These are phyloP conservation scores for Eucalyptus curtisii DNA, from an alignment of 345 rosid genomes.

Conservation along the genomic window DNA sequence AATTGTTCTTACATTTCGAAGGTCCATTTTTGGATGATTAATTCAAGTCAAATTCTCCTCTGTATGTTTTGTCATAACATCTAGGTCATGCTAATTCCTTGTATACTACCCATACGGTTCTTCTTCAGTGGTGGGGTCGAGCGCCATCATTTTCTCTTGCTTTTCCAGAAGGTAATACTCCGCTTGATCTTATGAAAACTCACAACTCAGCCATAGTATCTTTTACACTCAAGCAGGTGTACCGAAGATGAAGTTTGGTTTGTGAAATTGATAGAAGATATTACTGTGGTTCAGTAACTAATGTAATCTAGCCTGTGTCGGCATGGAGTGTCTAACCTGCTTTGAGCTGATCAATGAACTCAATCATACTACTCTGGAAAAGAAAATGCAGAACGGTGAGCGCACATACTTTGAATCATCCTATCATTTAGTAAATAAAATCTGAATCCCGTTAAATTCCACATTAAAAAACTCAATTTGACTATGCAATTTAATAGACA, in stretches of 20 bases:
- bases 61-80: no score
- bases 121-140: not conserved
- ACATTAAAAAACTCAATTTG: not conserved
- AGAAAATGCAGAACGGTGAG: not conserved
- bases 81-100: no score
- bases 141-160: not conserved
- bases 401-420: rapidly evolving
- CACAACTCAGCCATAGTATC: not conserved
- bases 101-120: rapidly evolving
- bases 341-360: not conserved
- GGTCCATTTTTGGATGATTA: no score
- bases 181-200: not conserved
- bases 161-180: not conserved
- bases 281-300: not conserved
- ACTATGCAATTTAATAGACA: not conserved
- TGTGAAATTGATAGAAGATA: not conserved
- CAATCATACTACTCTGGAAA: not conserved
- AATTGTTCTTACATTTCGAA: no score
- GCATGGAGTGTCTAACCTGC: no score
- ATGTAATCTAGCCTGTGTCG: not conserved
- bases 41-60: no score
- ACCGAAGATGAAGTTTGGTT: not conserved
- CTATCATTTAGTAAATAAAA: not conserved
- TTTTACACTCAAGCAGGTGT: not conserved
- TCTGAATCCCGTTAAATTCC: not conserved